Conservation (phyloP, 441 rosid species). For the Iberis amara region DNA sequence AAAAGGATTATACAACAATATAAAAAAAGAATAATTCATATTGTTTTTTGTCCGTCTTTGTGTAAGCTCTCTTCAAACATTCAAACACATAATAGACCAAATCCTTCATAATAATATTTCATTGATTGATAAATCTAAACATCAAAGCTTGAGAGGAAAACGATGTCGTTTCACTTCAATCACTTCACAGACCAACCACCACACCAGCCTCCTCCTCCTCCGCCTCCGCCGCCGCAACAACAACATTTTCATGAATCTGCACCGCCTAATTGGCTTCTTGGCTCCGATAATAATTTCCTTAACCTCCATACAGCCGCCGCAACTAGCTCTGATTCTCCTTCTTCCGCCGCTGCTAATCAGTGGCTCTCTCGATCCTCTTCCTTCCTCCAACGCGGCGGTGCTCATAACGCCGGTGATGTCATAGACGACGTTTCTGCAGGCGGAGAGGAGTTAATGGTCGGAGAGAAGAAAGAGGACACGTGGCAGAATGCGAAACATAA, state of each 20-base stretch:
- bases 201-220: constrained; percentile 34
- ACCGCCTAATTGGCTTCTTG: constrained; percentile 70
- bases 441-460: constrained; percentile 35
- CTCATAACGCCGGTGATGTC: constrained; percentile 37
- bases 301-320: constrained; percentile 48
- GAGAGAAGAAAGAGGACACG: constrained; percentile 43
- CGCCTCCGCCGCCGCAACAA: constrained; percentile 23
- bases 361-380: constrained; percentile 72
- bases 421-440: constrained; percentile 39
- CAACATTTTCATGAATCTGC: constrained; percentile 34
- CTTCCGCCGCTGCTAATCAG: constrained; percentile 37
- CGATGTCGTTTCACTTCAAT: constrained; percentile 72
- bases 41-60: not conserved
- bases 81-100: not conserved
- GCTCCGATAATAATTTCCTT: constrained; percentile 55
- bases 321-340: constrained; percentile 30
- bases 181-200: constrained; percentile 52
- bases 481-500: constrained; percentile 75
- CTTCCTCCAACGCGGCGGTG: constrained; percentile 35
- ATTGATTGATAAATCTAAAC: too few species aligned
- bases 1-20: not conserved
- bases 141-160: constrained; percentile 5
- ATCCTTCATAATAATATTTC: not conserved
- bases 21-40: constrained; percentile 2
- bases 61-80: not conserved